phyloP scores from a whole-genome alignment of 2,329 filamentous ascomycete genomes.

The Didymella lethalis region DNA sequence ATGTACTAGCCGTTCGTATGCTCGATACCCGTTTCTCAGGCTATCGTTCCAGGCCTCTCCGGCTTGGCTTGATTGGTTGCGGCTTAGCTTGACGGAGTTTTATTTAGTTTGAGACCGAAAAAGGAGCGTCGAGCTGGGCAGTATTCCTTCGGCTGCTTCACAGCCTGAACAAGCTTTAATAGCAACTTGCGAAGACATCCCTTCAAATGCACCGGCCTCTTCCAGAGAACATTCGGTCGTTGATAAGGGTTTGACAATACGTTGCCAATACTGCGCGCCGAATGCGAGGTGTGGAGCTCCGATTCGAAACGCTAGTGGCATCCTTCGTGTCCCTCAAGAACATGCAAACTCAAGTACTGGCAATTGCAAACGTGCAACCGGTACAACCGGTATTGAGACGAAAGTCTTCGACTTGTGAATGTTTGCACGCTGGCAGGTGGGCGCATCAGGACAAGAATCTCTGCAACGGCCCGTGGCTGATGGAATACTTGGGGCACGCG shows the following conservation, averaged over 20 bases:
- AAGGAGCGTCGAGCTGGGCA: slow-evolving; percentile 2
- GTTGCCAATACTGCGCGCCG: slow-evolving; percentile 3
- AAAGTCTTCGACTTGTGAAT: not conserved
- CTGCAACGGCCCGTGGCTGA: not conserved
- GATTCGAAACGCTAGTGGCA: slow-evolving; percentile 9
- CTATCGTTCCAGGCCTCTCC: slow-evolving; percentile 13
- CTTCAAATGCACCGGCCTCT: not conserved
- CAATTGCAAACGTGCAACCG: not conserved
- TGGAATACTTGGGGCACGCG: not conserved
- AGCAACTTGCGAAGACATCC: slow-evolving; percentile 1
- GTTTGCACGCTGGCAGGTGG: not conserved
- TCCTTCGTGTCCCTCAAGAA: slow-evolving; percentile 5
- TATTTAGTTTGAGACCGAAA: slow-evolving; percentile 4
- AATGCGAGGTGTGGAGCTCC: slow-evolving; percentile 8
- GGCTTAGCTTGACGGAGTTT: not conserved
- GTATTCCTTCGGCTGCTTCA: slow-evolving; percentile 6
- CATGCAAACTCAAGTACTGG: not conserved
- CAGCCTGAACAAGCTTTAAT: not conserved
- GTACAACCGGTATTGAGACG: not conserved
- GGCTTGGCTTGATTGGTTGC: slow-evolving; percentile 8
- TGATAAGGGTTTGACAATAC: slow-evolving; percentile 1
- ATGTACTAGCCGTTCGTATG: slow-evolving; percentile 7
- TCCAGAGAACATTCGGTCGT: not conserved
- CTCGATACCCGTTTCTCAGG: slow-evolving; percentile 1
- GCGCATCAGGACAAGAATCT: not conserved